Conservation (phyloP, 176 grass and related monocot species). For the Alloteropsis semialata region DNA sequence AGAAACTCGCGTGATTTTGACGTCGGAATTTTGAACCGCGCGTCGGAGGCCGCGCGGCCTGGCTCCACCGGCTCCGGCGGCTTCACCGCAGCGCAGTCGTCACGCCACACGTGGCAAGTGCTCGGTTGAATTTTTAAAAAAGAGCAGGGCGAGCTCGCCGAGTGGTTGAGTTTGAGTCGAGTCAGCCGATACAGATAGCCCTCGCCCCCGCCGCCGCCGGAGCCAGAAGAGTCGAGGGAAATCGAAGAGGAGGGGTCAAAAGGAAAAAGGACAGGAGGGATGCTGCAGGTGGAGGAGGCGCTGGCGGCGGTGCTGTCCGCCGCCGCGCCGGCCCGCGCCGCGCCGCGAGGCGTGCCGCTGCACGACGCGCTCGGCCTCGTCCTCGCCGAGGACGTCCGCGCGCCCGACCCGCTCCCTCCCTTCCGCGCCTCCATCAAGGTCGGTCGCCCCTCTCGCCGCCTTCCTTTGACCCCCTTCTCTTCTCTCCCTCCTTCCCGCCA, state of each 20-base stretch:
- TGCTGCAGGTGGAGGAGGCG: constrained; percentile 71
- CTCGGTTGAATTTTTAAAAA: background rate
- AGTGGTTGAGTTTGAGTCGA: background rate
- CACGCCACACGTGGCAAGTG: background rate
- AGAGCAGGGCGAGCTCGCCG: background rate
- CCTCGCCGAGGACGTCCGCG: constrained; percentile 65
- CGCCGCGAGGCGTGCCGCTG: constrained; percentile 44
- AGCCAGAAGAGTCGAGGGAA: background rate
- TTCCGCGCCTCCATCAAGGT: constrained; percentile 92
- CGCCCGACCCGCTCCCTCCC: constrained; percentile 73
- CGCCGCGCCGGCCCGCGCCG: constrained; percentile 33
- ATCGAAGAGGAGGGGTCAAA: background rate
- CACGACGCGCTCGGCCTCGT: constrained; percentile 69
- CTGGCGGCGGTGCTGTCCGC: constrained; percentile 55
- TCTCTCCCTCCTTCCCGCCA: background rate
- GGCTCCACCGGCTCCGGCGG: background rate
- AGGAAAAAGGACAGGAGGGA: background rate
- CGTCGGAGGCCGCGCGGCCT: background rate
- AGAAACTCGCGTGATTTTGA: background rate
- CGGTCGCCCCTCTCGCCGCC: background rate
- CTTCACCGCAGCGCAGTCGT: background rate
- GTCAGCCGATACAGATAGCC: background rate
- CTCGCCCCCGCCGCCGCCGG: background rate
- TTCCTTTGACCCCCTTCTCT: background rate
- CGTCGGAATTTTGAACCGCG: background rate